Conservation (phyloP, 371 early-diverging fungal genomes). For the Apophysomyces sp. region DNA sequence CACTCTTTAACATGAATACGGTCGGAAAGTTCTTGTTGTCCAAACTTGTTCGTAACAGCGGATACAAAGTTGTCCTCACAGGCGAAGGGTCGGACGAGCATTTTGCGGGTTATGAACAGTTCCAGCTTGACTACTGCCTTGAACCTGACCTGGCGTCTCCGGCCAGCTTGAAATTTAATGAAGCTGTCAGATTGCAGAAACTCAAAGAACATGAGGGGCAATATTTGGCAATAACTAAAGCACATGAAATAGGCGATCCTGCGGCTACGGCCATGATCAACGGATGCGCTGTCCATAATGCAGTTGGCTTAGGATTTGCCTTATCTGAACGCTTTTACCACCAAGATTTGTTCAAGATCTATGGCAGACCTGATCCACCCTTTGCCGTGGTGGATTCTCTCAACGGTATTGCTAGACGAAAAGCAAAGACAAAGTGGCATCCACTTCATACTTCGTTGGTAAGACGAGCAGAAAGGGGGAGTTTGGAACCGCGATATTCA, state of each 20-base stretch:
- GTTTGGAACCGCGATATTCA: not conserved
- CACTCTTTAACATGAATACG: constrained; percentile 13
- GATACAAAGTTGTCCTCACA: constrained; percentile 52
- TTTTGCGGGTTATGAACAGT: constrained; percentile 62
- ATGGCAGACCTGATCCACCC: constrained; percentile 9
- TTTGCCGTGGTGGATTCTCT: constrained; percentile 10
- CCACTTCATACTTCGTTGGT: constrained; percentile 22
- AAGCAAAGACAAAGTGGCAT: constrained; percentile 20
- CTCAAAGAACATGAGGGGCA: too few species aligned
- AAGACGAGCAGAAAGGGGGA: not conserved
- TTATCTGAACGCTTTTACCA: not conserved
- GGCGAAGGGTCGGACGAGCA: constrained; percentile 69
- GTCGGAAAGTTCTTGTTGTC: constrained; percentile 19
- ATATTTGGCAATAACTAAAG: too few species aligned
- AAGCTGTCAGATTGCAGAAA: constrained; percentile 3
- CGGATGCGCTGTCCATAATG: not conserved
- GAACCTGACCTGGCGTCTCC: constrained; percentile 19
- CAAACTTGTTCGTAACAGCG: constrained; percentile 22
- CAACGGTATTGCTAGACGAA: constrained; percentile 14
- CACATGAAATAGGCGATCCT: too few species aligned
- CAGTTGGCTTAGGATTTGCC: not conserved
- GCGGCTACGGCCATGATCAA: constrained; percentile 5
- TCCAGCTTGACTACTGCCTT: constrained; percentile 35
- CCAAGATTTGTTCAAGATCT: not conserved
- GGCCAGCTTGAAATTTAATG: constrained; percentile 10